phyloP scores from a whole-genome alignment of 2,329 filamentous ascomycete genomes.

The Colletotrichum spinosum region DNA sequence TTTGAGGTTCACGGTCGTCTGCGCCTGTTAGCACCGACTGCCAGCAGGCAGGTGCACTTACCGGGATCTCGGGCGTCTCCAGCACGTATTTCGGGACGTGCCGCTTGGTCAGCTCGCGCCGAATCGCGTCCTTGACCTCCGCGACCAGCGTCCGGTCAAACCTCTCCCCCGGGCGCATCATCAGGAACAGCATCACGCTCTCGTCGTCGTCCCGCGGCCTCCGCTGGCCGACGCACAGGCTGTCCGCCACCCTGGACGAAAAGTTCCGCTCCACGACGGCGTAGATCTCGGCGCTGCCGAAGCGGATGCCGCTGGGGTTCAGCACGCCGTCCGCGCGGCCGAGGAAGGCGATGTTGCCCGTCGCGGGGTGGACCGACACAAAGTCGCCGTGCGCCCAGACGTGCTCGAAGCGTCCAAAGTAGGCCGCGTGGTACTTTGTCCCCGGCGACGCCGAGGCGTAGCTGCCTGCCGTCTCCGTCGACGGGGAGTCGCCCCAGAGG shows the following conservation, averaged over 20 bases:
- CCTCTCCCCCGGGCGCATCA: slow-evolving; percentile 66
- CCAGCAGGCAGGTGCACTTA: slow-evolving; percentile 54
- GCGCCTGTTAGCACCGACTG: background rate
- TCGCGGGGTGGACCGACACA: slow-evolving; percentile 75
- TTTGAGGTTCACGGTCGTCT: slow-evolving; percentile 86
- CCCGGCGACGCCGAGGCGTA: slow-evolving; percentile 56
- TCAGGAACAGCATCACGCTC: slow-evolving; percentile 65
- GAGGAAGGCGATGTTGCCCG: slow-evolving; percentile 73
- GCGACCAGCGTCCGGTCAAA: slow-evolving; percentile 67
- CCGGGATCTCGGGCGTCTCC: slow-evolving; percentile 83
- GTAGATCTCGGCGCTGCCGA: slow-evolving; percentile 86
- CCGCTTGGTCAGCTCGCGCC: slow-evolving; percentile 73
- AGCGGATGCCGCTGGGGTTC: slow-evolving; percentile 82
- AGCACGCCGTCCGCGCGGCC: slow-evolving; percentile 83
- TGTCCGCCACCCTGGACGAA: slow-evolving; percentile 71
- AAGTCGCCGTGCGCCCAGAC: slow-evolving; percentile 91
- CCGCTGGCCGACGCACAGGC: slow-evolving; percentile 84
- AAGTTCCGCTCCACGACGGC: slow-evolving; percentile 77
- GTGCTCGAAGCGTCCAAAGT: slow-evolving; percentile 72
- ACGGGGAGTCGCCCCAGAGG: slow-evolving; percentile 67
- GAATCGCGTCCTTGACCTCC: slow-evolving; percentile 74
- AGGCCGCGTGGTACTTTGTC: slow-evolving; percentile 68
- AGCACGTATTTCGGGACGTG: slow-evolving; percentile 86
- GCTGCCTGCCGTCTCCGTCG: slow-evolving; percentile 33
- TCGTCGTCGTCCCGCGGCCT: slow-evolving; percentile 68